Conservation (phyloP, 2,329 filamentous ascomycete species). For the Pseudogymnoascus destructans region DNA sequence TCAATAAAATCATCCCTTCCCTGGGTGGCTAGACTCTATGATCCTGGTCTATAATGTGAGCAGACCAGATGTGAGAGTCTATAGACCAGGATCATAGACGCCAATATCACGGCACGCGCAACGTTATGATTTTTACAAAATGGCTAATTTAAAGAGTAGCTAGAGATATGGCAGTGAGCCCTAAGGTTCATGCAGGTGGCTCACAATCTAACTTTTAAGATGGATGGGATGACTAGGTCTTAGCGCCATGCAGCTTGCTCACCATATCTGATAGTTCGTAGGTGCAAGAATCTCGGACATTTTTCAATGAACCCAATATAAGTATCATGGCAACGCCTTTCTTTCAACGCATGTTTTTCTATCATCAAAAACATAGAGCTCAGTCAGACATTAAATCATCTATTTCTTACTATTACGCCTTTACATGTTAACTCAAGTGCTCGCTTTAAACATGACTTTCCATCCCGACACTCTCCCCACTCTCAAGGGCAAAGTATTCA, state of each 20-base stretch:
- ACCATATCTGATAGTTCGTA: conserved; percentile 16
- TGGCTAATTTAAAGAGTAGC: conserved; percentile 10
- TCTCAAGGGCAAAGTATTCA: conserved; percentile 31
- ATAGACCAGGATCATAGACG: conserved; percentile 7
- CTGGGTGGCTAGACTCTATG: no score
- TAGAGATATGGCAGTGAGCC: conserved; percentile 11
- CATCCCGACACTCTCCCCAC: conserved; percentile 31
- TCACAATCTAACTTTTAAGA: conserved; percentile 19
- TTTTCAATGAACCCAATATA: conserved; percentile 20
- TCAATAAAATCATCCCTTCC: no score
- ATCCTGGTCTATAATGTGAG: no score
- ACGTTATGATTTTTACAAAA: conserved; percentile 10
- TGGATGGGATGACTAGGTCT: conserved; percentile 11
- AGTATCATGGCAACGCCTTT: conserved; percentile 16
- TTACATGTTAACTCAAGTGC: conserved; percentile 14
- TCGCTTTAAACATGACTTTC: conserved; percentile 26
- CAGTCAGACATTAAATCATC: conserved; percentile 15
- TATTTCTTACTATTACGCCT: conserved; percentile 13
- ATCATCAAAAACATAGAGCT: conserved; percentile 17
- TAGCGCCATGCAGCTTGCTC: conserved; percentile 20
- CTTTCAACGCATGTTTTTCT: conserved; percentile 15
- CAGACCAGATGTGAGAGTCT: no score
- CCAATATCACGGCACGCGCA: conserved; percentile 1
- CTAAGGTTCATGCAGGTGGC: conserved; percentile 21
- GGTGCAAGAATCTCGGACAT: conserved; percentile 16